Evolutionary conservation across 805 yeast genomes (phyloP).

Genomic region (Saccharomyces kudriavzevii): DNA sequence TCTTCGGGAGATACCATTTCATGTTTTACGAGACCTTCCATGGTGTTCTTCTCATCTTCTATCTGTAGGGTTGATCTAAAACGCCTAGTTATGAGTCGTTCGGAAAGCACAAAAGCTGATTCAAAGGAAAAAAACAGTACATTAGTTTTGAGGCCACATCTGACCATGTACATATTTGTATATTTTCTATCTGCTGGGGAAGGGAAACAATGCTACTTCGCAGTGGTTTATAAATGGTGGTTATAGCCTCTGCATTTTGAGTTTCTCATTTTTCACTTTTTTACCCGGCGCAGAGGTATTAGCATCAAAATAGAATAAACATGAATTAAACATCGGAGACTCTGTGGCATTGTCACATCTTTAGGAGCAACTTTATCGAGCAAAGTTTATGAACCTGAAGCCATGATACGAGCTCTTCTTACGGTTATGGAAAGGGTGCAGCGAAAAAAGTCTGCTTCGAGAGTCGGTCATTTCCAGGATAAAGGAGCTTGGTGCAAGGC

Average conservation of each 20-base stretch:
- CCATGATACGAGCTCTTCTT: too few species aligned
- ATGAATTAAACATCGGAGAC: not conserved
- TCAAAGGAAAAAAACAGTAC: not conserved
- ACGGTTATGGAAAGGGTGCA: too few species aligned
- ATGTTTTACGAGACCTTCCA: not conserved
- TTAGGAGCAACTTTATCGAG: not conserved
- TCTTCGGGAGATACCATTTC: slow-evolving; percentile 6
- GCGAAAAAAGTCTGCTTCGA: too few species aligned
- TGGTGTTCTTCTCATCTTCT: slow-evolving; percentile 1
- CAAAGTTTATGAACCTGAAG: too few species aligned
- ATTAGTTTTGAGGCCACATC: not conserved
- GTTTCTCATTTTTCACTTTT: not conserved
- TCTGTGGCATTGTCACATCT: not conserved
- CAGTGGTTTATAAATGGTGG: not conserved
- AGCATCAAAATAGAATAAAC: not conserved
- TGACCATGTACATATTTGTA: not conserved
- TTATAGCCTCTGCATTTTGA: not conserved
- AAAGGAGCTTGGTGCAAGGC: too few species aligned
- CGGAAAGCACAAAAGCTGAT: not conserved
- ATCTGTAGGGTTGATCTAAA: not conserved
- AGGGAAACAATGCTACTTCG: not conserved
- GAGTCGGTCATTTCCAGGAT: too few species aligned
- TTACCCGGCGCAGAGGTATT: not conserved
- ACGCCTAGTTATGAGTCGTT: not conserved
- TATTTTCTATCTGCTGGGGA: not conserved